These are phyloP conservation scores for Colletotrichum cereale DNA, from an alignment of 2,329 filamentous ascomycete species.

Conservation along the genomic window DNA sequence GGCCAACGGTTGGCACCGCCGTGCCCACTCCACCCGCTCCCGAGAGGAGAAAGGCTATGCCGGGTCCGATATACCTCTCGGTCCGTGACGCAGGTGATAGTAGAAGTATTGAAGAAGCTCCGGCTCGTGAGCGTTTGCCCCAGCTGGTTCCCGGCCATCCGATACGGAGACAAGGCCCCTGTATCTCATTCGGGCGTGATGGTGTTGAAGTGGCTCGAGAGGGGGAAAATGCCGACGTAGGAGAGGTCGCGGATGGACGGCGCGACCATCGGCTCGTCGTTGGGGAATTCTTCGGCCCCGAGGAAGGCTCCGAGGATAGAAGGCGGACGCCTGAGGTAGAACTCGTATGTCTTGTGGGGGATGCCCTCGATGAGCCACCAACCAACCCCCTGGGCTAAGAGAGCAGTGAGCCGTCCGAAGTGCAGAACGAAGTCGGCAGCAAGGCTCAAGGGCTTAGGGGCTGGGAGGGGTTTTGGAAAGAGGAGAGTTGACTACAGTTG, in stretches of 20 bases:
- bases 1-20: background rate
- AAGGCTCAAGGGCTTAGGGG: background rate
- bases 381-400: too few relatives aligned
- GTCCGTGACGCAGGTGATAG: too few relatives aligned
- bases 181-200: too few relatives aligned
- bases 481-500: background rate
- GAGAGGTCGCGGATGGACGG: slow-evolving; percentile 61
- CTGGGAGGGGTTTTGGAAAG: background rate
- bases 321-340: slow-evolving; percentile 73
- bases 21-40: too few relatives aligned
- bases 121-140: too few relatives aligned
- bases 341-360: slow-evolving; percentile 76
- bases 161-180: too few relatives aligned
- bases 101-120: too few relatives aligned
- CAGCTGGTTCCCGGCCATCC: too few relatives aligned
- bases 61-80: too few relatives aligned
- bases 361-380: background rate
- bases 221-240: slow-evolving; percentile 77
- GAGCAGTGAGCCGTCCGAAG: background rate
- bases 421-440: background rate
- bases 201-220: slow-evolving; percentile 69
- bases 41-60: too few relatives aligned
- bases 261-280: slow-evolving; percentile 54
- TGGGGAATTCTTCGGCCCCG: slow-evolving; percentile 54
- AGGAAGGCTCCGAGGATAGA: slow-evolving; percentile 69